Base-by-base conservation (phyloP, 768 basidiomycete genomes). In the Amanita pallidorosea region DNA sequence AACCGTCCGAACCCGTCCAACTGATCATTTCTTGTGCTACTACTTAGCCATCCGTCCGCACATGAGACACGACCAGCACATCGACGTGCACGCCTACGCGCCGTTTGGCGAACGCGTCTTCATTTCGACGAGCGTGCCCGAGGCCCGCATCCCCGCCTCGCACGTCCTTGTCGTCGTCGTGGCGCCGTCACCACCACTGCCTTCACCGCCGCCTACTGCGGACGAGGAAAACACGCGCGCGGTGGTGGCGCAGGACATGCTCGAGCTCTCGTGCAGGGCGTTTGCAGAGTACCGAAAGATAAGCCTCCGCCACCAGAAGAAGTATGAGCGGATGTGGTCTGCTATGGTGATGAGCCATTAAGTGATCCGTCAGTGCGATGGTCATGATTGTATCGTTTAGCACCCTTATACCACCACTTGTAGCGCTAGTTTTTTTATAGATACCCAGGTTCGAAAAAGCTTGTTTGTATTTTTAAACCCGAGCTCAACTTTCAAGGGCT, bases 21-120 rank as follows among this genome's bases (percentile, higher is more conserved):
- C n/a, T n/a, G n/a, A n/a, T n/a, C n/a, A n/a, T n/a, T n/a, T n/a
- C n/a, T n/a, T n/a, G n/a, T n/a, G n/a, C n/a, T n/a, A n/a, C n/a
- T n/a, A n/a, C n/a, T n/a, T n/a, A 86, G 85, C 79, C 42, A 67
- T 73, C 15, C 77, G 79, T 43, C 69, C 75, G 2, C 82, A 83
- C 63, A 68, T 61, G 37, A 68, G 69, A 35, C 67, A 68, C 41
- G 83, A 86, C 40, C 74, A 67, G 47, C 81, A 72, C 65, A 60
- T 87, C 45, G 83, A 87, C 54, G 85, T 87, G 13, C 71, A 76
- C 58, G 79, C 79, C 2, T 87, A 75, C 59, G 62, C 70, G 1
- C 81, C 80, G 0, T 83, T 87, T 53, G 81, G 80, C 38, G 75
- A 78, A 49, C 73, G 81, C 52, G 66, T 81, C 48, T 87, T 87